Evolutionary conservation across 2,329 filamentous ascomycete genomes (phyloP), one percentile per base, ranked within the genome.

Genomic region (Lithohypha guttulata): DNA sequence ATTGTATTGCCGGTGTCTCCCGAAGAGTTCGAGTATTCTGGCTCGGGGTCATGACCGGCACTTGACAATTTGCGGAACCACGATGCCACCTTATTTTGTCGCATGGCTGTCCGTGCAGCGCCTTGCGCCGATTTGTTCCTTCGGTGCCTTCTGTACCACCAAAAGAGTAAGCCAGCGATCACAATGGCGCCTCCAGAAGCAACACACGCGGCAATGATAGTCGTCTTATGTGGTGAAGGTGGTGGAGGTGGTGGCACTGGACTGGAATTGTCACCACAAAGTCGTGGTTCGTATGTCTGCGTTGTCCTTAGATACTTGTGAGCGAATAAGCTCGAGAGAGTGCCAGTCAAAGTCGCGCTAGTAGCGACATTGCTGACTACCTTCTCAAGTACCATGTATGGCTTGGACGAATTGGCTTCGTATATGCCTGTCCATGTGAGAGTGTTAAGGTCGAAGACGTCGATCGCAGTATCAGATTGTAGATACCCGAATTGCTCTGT

Each of bases 361-460:
- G 19, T 9, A 15, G 17, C 9, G 11, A 35, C 6, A 11, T 35
- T 20, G 6, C 3, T 15, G n/a, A 35, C 9, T 6, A 35, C n/a
- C 6, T 11, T 10, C 4, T 6, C 20, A 14, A 23, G 22, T 23
- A 35, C 10, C 4, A 9, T 15, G 33, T 21, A 35, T 4, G 20
- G 14, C 7, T n/a, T 15, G 13, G 25, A 15, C 13, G 33, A 35
- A 25, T 9, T 13, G 6, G 19, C 13, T 17, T 35, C 27, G 21
- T 35, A 35, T 11, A 26, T 13, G 14, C 17, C 11, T 8, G 33
- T 26, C 33, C 33, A 35, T 5, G n/a, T 10, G 13, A 14, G n/a
- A 3, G 33, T 10, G 15, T 35, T 35, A 7, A 35, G 33, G 21
- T 35, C 33, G 19, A 25, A 21, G 13, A 35, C 33, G 27, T 35